These are phyloP conservation scores for Globisporangium mamillatum DNA, from an alignment of 352 stramenopile species.

Conservation along the genomic window DNA sequence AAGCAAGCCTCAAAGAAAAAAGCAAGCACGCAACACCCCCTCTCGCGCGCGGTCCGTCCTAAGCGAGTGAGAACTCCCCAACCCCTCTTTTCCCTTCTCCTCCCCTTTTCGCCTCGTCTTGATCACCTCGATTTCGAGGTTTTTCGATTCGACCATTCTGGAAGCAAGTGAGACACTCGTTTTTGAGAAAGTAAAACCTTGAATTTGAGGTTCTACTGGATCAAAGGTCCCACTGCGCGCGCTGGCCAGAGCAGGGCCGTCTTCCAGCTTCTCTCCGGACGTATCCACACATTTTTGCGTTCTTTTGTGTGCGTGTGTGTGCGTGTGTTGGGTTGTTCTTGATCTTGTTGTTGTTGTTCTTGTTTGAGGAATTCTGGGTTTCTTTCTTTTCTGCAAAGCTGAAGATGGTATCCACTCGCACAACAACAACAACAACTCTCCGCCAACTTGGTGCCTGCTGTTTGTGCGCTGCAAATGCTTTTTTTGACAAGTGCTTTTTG, in stretches of 20 bases:
- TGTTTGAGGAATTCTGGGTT: neutral
- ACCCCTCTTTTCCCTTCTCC: constrained; percentile 1
- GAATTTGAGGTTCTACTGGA: neutral
- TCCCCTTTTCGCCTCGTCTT: neutral
- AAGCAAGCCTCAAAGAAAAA: neutral
- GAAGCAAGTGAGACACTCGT: neutral
- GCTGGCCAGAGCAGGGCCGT: constrained; percentile 5
- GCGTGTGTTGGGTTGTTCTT: neutral
- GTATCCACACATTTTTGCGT: constrained; percentile 11
- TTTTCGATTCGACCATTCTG: constrained; percentile 6
- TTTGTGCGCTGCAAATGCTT: neutral
- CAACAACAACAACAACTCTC: neutral
- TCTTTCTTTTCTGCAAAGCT: neutral
- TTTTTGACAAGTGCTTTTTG: neutral
- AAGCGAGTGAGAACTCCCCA: constrained; percentile 6
- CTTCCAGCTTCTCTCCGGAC: constrained; percentile 14
- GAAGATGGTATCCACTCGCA: too few relatives aligned
- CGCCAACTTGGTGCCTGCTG: neutral
- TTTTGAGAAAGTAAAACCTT: neutral
- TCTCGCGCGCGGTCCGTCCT: constrained; percentile 9
- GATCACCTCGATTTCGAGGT: constrained; percentile 5
- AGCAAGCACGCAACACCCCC: constrained; percentile 5
- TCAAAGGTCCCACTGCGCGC: constrained; percentile 1
- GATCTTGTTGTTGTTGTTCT: neutral
- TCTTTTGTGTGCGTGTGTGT: neutral